Evolutionary conservation across 768 basidiomycete genomes (phyloP).

Genomic region (Leccinum boreale): DNA sequence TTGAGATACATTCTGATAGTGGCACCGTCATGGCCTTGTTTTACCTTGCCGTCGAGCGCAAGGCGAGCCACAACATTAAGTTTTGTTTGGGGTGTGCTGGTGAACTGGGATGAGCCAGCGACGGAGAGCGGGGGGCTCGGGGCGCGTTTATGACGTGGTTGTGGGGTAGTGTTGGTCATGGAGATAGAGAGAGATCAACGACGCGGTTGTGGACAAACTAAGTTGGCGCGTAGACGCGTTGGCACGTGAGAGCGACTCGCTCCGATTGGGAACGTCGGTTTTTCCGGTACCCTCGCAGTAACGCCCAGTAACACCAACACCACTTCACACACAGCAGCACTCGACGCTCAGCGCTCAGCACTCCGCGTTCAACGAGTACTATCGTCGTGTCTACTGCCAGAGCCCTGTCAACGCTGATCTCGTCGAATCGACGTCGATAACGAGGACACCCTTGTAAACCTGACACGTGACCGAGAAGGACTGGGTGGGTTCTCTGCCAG

Average conservation of each 20-base stretch:
- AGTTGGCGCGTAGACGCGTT: slow-evolving; percentile 23
- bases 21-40: slow-evolving; percentile 61
- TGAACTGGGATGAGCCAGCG: slow-evolving; percentile 42
- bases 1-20: slow-evolving; percentile 75
- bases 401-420: not conserved
- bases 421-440: not conserved
- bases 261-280: not conserved
- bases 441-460: not conserved
- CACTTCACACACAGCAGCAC: not conserved
- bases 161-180: slow-evolving; percentile 9
- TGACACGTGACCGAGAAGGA: slow-evolving; percentile 20
- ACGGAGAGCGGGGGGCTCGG: slow-evolving; percentile 31
- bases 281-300: not conserved
- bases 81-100: slow-evolving; percentile 43
- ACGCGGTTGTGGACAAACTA: slow-evolving; percentile 3
- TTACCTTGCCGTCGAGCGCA: slow-evolving; percentile 71
- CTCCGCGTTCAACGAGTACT: not conserved
- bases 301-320: not conserved
- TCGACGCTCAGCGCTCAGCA: not conserved
- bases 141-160: slow-evolving; percentile 29
- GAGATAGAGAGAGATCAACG: not conserved
- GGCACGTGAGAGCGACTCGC: slow-evolving; percentile 11
- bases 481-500: slow-evolving; percentile 16
- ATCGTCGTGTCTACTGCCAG: not conserved
- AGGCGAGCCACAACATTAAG: slow-evolving; percentile 71